These are phyloP conservation scores for Ilyonectria robusta DNA, from an alignment of 2,329 filamentous ascomycete genomes.

Conservation along the genomic window DNA sequence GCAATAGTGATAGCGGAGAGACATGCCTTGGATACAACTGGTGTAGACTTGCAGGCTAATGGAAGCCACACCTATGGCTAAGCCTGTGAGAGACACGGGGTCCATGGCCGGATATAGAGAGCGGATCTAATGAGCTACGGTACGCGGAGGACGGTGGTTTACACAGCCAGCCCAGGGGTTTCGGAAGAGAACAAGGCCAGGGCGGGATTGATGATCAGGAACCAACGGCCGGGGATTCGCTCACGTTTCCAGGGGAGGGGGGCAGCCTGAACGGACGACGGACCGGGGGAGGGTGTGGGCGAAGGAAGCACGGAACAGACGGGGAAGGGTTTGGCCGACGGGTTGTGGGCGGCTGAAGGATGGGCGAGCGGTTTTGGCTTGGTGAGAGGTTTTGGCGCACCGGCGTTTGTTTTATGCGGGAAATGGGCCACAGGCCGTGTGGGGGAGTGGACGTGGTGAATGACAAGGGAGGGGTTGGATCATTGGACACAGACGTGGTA, in stretches of 20 bases:
- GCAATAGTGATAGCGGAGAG: neutral
- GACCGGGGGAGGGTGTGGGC: slow-evolving; percentile 6
- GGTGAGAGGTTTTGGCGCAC: slow-evolving; percentile 11
- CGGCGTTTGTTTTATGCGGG: neutral
- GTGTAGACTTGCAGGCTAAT: slow-evolving; percentile 63
- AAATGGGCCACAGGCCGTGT: slow-evolving; percentile 6
- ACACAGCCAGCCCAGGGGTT: slow-evolving; percentile 12
- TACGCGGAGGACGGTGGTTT: neutral
- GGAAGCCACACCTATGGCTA: slow-evolving; percentile 61
- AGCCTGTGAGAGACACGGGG: slow-evolving; percentile 58
- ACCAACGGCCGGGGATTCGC: neutral
- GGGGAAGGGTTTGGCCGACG: slow-evolving; percentile 15
- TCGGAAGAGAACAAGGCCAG: neutral
- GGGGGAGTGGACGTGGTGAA: slow-evolving; percentile 7
- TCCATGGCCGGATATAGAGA: slow-evolving; percentile 53
- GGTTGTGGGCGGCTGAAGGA: slow-evolving; percentile 10
- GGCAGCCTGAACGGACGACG: neutral
- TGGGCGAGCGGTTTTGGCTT: slow-evolving; percentile 5
- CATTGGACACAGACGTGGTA: neutral
- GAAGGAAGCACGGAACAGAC: slow-evolving; percentile 9
- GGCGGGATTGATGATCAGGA: neutral
- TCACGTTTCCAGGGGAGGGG: neutral
- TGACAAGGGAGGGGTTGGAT: neutral
- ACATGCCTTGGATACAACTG: slow-evolving; percentile 60
- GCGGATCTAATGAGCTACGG: slow-evolving; percentile 15